These are phyloP conservation scores for Pseudovirgaria hyperparasitica DNA, from an alignment of 2,329 filamentous ascomycete genomes.

Conservation along the genomic window DNA sequence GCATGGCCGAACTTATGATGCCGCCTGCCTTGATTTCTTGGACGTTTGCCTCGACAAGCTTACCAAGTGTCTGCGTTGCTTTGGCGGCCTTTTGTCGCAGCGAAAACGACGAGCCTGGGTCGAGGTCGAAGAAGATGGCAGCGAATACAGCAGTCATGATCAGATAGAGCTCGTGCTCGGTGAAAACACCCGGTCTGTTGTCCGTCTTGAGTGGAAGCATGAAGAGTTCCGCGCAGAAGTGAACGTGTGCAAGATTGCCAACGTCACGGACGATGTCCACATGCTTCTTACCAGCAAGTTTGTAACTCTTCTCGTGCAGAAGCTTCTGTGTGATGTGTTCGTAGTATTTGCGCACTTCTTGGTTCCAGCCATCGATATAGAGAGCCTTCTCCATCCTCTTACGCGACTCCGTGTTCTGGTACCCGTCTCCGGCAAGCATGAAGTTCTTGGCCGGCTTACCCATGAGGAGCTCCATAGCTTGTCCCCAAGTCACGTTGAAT, in stretches of 20 bases:
- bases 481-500: slow-evolving; percentile 54
- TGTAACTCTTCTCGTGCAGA: slow-evolving; percentile 52
- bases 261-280: slow-evolving; percentile 56
- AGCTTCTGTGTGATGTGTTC: slow-evolving; percentile 47
- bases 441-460: slow-evolving; percentile 42
- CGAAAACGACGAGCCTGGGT: slow-evolving; percentile 39
- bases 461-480: slow-evolving; percentile 51
- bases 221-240: slow-evolving; percentile 43
- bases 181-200: slow-evolving; percentile 39
- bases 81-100: slow-evolving; percentile 36
- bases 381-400: slow-evolving; percentile 38
- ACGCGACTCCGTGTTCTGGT: slow-evolving; percentile 18
- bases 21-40: slow-evolving; percentile 29
- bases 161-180: slow-evolving; percentile 40
- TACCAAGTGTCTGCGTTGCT: slow-evolving; percentile 36
- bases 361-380: slow-evolving; percentile 48
- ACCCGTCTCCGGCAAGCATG: slow-evolving; percentile 34
- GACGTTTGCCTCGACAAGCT: slow-evolving; percentile 37
- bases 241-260: slow-evolving; percentile 40
- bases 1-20: slow-evolving; percentile 28
- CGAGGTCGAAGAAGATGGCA: slow-evolving; percentile 42
- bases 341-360: slow-evolving; percentile 57
- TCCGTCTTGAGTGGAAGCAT: slow-evolving; percentile 43
- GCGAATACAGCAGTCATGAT: slow-evolving; percentile 41
- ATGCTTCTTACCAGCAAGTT: slow-evolving; percentile 48